These are phyloP conservation scores for Canariomyces notabilis DNA, from an alignment of 2,329 filamentous ascomycete genomes.

Conservation along the genomic window DNA sequence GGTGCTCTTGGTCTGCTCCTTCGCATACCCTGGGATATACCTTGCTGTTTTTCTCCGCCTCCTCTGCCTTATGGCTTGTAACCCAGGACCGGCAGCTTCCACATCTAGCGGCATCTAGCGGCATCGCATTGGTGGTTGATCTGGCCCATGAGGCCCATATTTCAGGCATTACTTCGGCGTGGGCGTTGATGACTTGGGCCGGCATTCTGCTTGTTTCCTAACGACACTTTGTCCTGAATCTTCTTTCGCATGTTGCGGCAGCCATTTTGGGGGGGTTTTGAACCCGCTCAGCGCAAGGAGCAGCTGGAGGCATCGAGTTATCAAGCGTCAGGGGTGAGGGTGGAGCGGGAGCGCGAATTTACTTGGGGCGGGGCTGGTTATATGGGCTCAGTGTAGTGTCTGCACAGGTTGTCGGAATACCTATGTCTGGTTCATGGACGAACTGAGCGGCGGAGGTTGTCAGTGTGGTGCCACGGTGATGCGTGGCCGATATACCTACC, in stretches of 20 bases:
- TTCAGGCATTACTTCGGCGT: slow-evolving; percentile 11
- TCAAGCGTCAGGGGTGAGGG: background rate
- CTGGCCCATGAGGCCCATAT: slow-evolving; percentile 12
- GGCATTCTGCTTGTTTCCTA: slow-evolving; percentile 3
- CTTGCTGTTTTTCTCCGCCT: background rate
- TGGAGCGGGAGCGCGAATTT: background rate
- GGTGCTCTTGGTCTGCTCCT: background rate
- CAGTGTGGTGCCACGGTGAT: slow-evolving; percentile 6
- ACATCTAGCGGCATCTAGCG: slow-evolving; percentile 12
- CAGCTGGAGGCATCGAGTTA: too few species aligned
- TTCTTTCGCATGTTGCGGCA: background rate
- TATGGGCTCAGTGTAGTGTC: background rate
- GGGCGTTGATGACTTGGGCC: background rate
- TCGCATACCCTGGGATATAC: background rate
- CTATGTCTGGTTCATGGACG: too few species aligned
- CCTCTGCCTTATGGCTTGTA: slow-evolving; percentile 7
- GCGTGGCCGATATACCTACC: slow-evolving; percentile 7
- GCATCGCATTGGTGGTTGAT: slow-evolving; percentile 13
- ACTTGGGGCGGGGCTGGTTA: background rate
- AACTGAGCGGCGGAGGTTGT: background rate
- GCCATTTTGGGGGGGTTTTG: too few species aligned
- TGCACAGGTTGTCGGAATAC: too few species aligned
- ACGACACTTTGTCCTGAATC: background rate
- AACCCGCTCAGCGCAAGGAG: too few species aligned
- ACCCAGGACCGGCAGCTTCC: slow-evolving; percentile 14